phyloP scores from a whole-genome alignment of 2,329 filamentous ascomycete species.

The Westerdykella aurantiaca region DNA sequence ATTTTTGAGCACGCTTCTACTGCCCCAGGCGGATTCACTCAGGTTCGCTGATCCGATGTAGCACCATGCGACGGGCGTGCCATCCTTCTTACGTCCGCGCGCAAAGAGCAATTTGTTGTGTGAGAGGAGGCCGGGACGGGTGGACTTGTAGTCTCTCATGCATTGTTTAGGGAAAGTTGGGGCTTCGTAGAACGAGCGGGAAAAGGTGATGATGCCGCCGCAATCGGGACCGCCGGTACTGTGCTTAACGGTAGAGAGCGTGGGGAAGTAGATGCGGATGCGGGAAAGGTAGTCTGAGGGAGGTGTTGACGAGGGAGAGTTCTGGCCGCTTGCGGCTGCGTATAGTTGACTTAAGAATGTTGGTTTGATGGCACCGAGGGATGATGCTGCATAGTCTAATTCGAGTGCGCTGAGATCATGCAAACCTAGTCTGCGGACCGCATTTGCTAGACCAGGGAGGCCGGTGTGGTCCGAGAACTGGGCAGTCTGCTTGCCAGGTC shows the following conservation, averaged over 20 bases:
- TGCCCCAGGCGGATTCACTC: conserved; percentile 91
- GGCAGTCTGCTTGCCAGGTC: not conserved
- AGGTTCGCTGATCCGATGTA: conserved; percentile 90
- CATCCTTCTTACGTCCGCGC: conserved; percentile 26
- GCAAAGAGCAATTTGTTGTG: conserved; percentile 68
- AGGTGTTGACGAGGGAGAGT: conserved; percentile 11
- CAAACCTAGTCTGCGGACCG: conserved; percentile 44
- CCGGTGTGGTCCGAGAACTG: conserved; percentile 51
- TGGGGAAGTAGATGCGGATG: conserved; percentile 32
- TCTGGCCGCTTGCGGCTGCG: conserved; percentile 48
- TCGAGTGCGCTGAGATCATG: conserved; percentile 47
- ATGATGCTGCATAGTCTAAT: conserved; percentile 74
- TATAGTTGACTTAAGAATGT: conserved; percentile 59
- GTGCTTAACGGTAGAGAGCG: conserved; percentile 43
- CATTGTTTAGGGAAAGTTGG: conserved; percentile 64
- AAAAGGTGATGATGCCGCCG: conserved; percentile 79
- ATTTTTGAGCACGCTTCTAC: conserved; percentile 62
- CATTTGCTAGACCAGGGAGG: conserved; percentile 65
- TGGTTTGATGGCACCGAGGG: conserved; percentile 68
- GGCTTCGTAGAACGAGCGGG: conserved; percentile 64
- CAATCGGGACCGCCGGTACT: conserved; percentile 57
- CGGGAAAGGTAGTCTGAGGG: conserved; percentile 9
- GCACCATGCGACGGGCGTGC: conserved; percentile 57
- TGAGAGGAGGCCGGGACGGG: conserved; percentile 66
- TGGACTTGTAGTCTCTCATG: conserved; percentile 70